phyloP scores from a whole-genome alignment of 345 rosid genomes.

The Moricandia arvensis region DNA sequence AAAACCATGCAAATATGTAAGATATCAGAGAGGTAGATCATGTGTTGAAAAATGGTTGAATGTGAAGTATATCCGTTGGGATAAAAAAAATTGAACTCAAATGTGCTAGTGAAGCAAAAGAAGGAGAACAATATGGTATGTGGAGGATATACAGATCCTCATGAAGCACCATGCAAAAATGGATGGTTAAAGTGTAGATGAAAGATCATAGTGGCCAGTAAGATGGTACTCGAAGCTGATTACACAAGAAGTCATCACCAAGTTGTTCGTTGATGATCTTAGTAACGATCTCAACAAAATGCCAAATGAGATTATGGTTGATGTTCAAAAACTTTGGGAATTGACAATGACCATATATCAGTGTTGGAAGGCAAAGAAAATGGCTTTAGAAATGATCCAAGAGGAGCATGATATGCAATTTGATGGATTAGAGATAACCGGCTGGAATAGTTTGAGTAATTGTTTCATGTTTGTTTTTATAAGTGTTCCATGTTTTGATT shows the following conservation, averaged over 20 bases:
- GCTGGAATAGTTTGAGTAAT: neutral
- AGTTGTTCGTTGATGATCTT: neutral
- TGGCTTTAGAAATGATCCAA: neutral
- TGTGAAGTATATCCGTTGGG: no score
- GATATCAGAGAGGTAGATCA: no score
- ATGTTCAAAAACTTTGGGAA: neutral
- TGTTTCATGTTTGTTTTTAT: no score
- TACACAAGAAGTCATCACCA: no score
- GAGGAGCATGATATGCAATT: neutral
- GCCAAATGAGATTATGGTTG: neutral
- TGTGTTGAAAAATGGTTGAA: no score
- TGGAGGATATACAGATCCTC: neutral
- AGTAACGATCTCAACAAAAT: neutral
- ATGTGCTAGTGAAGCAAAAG: neutral
- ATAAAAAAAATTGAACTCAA: no score
- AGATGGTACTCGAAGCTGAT: neutral
- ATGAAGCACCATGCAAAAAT: neutral
- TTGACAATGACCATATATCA: neutral
- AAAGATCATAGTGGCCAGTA: neutral
- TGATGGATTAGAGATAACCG: neutral
- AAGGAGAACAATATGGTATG: neutral
- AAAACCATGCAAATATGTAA: no score
- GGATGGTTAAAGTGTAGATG: neutral
- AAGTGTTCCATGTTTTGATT: no score
- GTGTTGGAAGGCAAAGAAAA: neutral